These are phyloP conservation scores for Agapanthus africanus DNA, from an alignment of 106 monocot genomes.

Conservation along the genomic window DNA sequence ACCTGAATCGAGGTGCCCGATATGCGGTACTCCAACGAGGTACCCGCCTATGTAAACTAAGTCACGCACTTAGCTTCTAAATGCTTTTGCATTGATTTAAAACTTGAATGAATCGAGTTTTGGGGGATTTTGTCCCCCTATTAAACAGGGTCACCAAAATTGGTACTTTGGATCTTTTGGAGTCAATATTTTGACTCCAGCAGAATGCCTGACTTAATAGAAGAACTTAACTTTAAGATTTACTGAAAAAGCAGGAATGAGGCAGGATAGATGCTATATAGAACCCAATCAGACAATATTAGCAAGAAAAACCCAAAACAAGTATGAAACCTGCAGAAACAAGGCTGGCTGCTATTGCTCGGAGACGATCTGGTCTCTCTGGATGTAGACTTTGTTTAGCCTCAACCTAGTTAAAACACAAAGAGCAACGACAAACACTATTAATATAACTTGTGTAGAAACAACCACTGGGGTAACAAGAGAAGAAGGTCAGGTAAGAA, in stretches of 20 bases:
- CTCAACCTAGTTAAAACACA: slow-evolving; percentile 41
- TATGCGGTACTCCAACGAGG: too few species aligned
- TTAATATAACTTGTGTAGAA: not conserved
- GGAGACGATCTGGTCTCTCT: slow-evolving; percentile 90
- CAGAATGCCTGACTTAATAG: not conserved
- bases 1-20: too few species aligned
- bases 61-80: too few species aligned
- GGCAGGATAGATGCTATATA: not conserved
- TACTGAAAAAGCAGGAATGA: not conserved
- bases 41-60: too few species aligned
- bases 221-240: not conserved
- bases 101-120: too few species aligned
- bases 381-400: slow-evolving; percentile 83
- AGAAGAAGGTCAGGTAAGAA: not conserved
- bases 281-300: not conserved
- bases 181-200: too few species aligned
- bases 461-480: not conserved
- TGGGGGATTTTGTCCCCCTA: too few species aligned
- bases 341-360: slow-evolving; percentile 75
- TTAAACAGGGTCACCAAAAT: too few species aligned
- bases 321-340: slow-evolving; percentile 48
- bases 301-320: too few species aligned
- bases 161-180: too few species aligned
- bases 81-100: too few species aligned
- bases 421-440: not conserved